Conservation (phyloP, 164 flowering plant species). For the Houttuynia cordata region DNA sequence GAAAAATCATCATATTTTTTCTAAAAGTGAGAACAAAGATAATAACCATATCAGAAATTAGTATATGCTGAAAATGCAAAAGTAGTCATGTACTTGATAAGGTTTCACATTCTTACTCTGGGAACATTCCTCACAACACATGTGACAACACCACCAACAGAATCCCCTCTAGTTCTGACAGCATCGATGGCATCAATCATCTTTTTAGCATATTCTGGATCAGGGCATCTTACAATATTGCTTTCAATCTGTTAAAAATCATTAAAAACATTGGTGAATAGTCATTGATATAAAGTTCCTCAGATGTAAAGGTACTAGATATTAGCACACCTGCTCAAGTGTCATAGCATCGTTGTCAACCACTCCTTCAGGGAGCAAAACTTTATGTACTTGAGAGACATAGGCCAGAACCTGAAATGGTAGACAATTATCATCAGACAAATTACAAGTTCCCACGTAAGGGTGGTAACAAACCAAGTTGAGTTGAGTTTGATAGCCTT, state of each 20-base stretch:
- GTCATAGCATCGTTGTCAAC: constrained; percentile 61
- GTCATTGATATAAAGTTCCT: neutral
- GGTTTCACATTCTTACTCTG: constrained; percentile 37
- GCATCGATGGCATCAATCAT: constrained; percentile 95
- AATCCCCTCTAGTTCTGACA: constrained; percentile 78
- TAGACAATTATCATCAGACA: no score
- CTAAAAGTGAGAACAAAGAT: neutral
- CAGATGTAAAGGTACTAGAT: neutral
- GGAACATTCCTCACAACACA: constrained; percentile 88
- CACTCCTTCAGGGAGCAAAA: constrained; percentile 67
- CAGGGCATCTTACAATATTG: constrained; percentile 89
- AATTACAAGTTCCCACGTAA: no score
- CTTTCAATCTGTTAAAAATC: constrained; percentile 62
- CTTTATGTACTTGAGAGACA: constrained; percentile 91
- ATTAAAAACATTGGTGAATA: neutral
- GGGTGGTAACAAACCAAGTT: neutral
- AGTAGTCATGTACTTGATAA: no score
- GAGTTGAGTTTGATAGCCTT: neutral
- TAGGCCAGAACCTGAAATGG: constrained; percentile 70
- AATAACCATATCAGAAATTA: neutral
- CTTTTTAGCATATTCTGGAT: constrained; percentile 90
- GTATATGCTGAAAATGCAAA: neutral
- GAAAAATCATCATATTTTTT: neutral
- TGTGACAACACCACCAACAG: constrained; percentile 94
- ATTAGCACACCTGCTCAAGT: constrained; percentile 58